A percentile compares a stretch with the other conserved stretches of the same genome.
Evolutionary conservation across 805 yeast species (phyloP).

Genomic region (Sugiyamaella valdiviana): DNA sequence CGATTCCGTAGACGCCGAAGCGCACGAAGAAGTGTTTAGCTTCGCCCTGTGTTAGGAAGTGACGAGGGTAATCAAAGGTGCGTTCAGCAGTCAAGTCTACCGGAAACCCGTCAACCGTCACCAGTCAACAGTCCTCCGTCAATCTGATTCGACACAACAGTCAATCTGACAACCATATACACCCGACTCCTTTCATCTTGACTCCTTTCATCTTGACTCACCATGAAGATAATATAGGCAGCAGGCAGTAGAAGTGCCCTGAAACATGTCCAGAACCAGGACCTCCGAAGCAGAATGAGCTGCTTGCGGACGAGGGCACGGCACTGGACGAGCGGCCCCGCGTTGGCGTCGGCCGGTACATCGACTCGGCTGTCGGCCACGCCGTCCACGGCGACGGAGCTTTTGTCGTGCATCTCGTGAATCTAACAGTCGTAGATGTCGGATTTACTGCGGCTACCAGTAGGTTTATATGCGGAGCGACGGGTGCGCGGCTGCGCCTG

Average conservation of each 20-base stretch:
- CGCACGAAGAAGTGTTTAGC: constrained; percentile 30
- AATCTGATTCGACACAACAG: constrained; percentile 1
- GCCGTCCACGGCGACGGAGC: neutral
- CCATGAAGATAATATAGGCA: constrained; percentile 31
- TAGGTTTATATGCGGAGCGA: no score
- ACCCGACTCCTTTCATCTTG: no score
- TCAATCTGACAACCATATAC: neutral
- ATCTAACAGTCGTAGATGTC: no score
- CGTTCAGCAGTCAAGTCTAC: neutral
- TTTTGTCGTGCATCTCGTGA: no score
- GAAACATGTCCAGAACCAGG: constrained; percentile 31
- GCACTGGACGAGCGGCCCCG: constrained; percentile 2
- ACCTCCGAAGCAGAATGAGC: constrained; percentile 15
- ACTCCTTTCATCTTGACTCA: constrained; percentile 10
- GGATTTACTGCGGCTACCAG: no score
- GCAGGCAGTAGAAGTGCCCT: constrained; percentile 30
- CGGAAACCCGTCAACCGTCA: no score
- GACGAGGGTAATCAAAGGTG: no score
- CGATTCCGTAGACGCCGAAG: constrained; percentile 29
- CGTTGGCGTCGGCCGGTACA: neutral
- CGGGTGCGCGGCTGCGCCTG: no score
- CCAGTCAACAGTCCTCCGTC: neutral
- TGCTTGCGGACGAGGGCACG: constrained; percentile 7
- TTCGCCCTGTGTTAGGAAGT: constrained; percentile 24
- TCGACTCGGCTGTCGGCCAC: no score